Conservation (phyloP, 305 asterid genomes). For the Fraxinus baroniana region DNA sequence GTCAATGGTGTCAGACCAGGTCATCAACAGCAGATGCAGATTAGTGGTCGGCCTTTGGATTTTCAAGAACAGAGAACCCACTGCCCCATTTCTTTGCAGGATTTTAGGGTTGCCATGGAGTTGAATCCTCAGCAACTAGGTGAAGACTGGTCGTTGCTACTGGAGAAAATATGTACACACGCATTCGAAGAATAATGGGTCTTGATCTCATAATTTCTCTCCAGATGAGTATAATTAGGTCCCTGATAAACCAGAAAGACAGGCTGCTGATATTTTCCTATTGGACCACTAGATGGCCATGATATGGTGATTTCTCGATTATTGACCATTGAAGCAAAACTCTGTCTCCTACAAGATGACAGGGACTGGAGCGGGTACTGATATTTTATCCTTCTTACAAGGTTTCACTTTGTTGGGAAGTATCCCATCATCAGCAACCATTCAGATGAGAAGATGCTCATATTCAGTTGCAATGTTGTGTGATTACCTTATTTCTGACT, state of each 20-base stretch:
- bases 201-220: conserved; percentile 27
- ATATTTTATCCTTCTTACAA: conserved; percentile 33
- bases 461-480: conserved; percentile 68
- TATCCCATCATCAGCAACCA: conserved; percentile 41
- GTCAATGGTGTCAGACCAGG: conserved; percentile 64
- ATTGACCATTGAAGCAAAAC: conserved; percentile 45
- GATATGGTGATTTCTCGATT: conserved; percentile 26
- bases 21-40: conserved; percentile 50
- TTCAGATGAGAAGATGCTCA: conserved; percentile 40
- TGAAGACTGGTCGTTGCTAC: conserved; percentile 85
- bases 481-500: conserved; percentile 61
- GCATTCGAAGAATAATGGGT: conserved; percentile 59
- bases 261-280: conserved; percentile 17
- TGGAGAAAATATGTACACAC: conserved; percentile 68
- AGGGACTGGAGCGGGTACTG: conserved; percentile 44
- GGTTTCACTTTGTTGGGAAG: conserved; percentile 31
- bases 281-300: conserved; percentile 9
- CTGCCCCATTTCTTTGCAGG: conserved; percentile 58
- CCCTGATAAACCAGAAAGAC: conserved; percentile 50
- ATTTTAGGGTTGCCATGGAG: conserved; percentile 86
- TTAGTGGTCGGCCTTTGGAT: conserved; percentile 35
- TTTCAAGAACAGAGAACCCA: conserved; percentile 42
- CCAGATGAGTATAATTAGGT: conserved; percentile 37
- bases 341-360: conserved; percentile 30
- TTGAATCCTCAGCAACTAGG: conserved; percentile 80